phyloP scores from a whole-genome alignment of 2,329 filamentous ascomycete species.

The Grosmannia penicillata region DNA sequence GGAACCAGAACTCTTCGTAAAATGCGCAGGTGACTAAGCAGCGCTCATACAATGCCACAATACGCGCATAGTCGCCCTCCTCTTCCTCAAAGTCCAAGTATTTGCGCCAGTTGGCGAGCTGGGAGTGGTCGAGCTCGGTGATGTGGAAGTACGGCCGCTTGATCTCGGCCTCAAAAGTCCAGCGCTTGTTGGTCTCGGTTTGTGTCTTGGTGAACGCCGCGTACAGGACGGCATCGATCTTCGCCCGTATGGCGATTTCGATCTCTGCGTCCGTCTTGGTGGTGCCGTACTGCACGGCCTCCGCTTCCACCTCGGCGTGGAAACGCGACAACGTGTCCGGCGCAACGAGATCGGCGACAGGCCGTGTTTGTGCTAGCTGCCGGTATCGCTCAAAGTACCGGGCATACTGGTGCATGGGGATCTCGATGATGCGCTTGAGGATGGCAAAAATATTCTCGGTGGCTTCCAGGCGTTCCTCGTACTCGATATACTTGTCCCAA shows the following conservation, averaged over 20 bases:
- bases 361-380: conserved; percentile 55
- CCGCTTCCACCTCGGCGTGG: conserved; percentile 55
- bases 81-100: conserved; percentile 92
- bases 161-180: conserved; percentile 88
- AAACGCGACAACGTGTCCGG: conserved; percentile 53
- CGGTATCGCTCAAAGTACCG: conserved; percentile 89
- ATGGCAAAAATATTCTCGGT: conserved; percentile 77
- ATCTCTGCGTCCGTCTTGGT: conserved; percentile 56
- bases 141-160: conserved; percentile 97
- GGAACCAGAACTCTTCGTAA: conserved; percentile 96
- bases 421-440: conserved; percentile 65
- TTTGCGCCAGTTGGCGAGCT: conserved; percentile 84
- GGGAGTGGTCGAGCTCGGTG: conserved; percentile 73
- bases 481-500: conserved; percentile 98
- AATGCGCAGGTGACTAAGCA: conserved; percentile 86
- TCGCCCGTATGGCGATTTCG: conserved; percentile 66
- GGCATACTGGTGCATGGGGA: conserved; percentile 91
- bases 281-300: conserved; percentile 36
- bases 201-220: conserved; percentile 72
- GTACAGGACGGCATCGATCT: conserved; percentile 68
- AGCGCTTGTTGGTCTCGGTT: conserved; percentile 77
- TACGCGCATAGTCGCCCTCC: conserved; percentile 62
- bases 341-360: conserved; percentile 58
- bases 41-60: conserved; percentile 79
- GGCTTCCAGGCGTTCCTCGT: conserved; percentile 78